Percentiles rank a stretch among this genome's conserved stretches.
These are phyloP conservation scores for Puccinellia tenuiflora DNA, from an alignment of 176 grass and related monocot species.

Conservation along the genomic window DNA sequence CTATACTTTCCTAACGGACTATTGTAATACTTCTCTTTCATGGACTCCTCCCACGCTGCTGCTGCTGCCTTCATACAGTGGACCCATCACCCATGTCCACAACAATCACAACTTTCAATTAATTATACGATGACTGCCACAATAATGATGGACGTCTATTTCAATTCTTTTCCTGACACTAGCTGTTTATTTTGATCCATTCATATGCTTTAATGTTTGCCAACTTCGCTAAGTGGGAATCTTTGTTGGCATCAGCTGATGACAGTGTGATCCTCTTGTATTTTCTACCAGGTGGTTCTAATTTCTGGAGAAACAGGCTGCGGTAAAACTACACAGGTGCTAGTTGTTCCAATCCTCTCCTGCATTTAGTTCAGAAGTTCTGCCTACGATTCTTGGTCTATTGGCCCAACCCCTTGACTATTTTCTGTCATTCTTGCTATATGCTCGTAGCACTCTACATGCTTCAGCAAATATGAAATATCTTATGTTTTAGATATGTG, in stretches of 20 bases:
- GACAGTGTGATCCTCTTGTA: constrained; percentile 29
- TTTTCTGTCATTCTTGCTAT: constrained; percentile 4
- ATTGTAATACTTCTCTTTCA: no score
- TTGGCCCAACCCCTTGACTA: neutral
- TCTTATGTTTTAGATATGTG: neutral
- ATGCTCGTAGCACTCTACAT: neutral
- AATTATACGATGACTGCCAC: neutral
- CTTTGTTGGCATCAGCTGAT: constrained; percentile 2
- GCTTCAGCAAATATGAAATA: constrained; percentile 1
- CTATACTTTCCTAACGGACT: no score
- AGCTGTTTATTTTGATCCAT: constrained; percentile 6
- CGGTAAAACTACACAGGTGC: constrained; percentile 98
- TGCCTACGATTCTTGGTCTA: neutral
- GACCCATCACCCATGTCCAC: no score
- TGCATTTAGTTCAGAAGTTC: neutral
- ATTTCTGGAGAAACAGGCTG: constrained; percentile 98
- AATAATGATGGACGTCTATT: neutral
- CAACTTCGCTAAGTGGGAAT: neutral
- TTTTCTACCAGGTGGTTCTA: constrained; percentile 77
- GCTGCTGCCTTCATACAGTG: no score
- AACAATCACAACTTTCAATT: neutral
- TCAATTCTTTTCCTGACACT: neutral
- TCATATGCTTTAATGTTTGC: neutral
- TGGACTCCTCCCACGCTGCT: no score
- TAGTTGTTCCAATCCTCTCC: constrained; percentile 12